These are phyloP conservation scores for Gossypium rotundifolium DNA, from an alignment of 345 rosid species.

Conservation along the genomic window DNA sequence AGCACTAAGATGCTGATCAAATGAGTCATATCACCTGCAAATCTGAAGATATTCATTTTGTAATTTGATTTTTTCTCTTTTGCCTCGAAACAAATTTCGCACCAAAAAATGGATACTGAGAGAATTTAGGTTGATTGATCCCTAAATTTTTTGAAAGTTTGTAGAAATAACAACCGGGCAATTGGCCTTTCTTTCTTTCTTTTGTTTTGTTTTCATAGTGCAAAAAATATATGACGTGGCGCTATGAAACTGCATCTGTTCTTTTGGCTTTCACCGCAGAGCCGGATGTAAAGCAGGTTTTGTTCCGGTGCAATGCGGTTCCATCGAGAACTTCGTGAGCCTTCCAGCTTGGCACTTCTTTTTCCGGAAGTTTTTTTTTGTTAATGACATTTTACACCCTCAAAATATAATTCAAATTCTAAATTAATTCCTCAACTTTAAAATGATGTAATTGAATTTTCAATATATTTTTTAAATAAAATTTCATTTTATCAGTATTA, in stretches of 20 bases:
- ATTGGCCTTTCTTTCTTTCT: background rate
- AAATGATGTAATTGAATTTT: too few species aligned
- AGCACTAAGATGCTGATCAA: slow-evolving; percentile 78
- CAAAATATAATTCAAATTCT: too few species aligned
- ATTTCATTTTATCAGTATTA: too few species aligned
- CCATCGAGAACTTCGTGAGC: background rate
- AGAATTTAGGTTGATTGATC: slow-evolving; percentile 1
- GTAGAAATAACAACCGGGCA: background rate
- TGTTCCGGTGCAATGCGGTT: background rate
- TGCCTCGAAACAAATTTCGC: background rate
- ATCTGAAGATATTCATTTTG: slow-evolving; percentile 90
- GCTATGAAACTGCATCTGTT: slow-evolving; percentile 10
- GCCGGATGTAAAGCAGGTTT: background rate
- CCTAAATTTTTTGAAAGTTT: background rate
- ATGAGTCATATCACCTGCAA: slow-evolving; percentile 96
- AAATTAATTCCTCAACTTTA: too few species aligned
- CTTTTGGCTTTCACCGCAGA: background rate
- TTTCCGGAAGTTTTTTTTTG: too few species aligned
- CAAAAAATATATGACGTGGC: slow-evolving; percentile 29
- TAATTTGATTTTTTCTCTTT: background rate
- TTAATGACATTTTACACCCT: too few species aligned
- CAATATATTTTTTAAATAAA: too few species aligned
- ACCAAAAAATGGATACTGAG: slow-evolving; percentile 14
- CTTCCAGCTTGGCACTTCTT: too few species aligned
- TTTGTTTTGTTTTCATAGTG: background rate